Evolutionary conservation across 2,329 filamentous ascomycete genomes (phyloP).

Genomic region (Xylaria arbuscula): DNA sequence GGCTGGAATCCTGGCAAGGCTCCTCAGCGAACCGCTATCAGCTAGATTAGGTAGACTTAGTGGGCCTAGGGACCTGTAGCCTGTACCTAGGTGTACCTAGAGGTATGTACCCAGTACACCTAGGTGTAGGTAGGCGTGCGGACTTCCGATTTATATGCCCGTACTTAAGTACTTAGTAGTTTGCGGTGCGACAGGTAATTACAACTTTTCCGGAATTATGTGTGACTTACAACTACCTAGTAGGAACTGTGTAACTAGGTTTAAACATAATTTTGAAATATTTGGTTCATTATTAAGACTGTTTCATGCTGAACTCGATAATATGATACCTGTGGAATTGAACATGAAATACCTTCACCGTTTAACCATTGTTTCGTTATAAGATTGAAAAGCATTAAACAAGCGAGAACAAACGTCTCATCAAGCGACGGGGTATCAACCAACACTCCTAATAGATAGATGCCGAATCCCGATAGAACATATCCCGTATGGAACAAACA

Average conservation of each 20-base stretch:
- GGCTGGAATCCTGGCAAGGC: conserved; percentile 18
- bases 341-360: neutral
- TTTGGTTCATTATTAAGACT: neutral
- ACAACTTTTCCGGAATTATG: too few species aligned
- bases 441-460: conserved; percentile 24
- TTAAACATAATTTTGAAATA: too few species aligned
- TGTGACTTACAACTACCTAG: too few species aligned
- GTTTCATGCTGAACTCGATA: neutral
- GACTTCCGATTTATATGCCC: too few species aligned
- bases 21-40: conserved; percentile 17
- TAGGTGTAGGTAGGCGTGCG: too few species aligned
- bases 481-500: conserved; percentile 8
- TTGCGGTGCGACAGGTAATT: too few species aligned
- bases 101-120: too few species aligned
- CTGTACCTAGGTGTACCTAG: neutral
- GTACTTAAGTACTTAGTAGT: too few species aligned
- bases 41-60: neutral
- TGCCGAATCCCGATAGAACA: neutral
- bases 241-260: too few species aligned
- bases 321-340: neutral
- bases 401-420: conserved; percentile 15
- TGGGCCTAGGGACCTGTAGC: neutral
- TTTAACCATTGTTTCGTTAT: conserved; percentile 18
- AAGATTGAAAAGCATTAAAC: conserved; percentile 11
- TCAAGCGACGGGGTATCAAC: conserved; percentile 35